Evolutionary conservation across 1,284 basidiomycete species (phyloP), one percentile per base, ranked within the genome.

Genomic region (Quambalaria eucalypti): DNA sequence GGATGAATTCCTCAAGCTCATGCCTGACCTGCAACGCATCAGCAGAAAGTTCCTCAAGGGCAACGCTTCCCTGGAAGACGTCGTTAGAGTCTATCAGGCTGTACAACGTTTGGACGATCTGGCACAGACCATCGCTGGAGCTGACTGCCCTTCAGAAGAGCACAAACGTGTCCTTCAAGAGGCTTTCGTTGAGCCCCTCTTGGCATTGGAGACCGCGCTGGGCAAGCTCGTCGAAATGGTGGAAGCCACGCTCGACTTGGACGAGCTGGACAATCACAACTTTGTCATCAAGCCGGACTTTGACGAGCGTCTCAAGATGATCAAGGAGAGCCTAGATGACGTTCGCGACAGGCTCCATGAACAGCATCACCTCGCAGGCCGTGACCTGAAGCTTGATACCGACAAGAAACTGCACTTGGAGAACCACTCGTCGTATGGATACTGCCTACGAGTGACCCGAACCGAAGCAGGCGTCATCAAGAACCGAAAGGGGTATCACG

Each of bases 331-430:
- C 66, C 79, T 98, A 9, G 78, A 81, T 30, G 79, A 82, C 56
- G 83, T 85, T 0, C 83, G 88, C 36, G 89, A 93, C 71, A 83
- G 83, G 1, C 78, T 99, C 16, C 90, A 98, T 65, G 80, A 81
- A 5, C 90, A 96, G 75, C 93, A 97, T 73, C 78, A 80, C 14
- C 71, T 80, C 2, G 86, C 85, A 0, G 88, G 87, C 6, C 77
- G 80, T 6, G 87, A 90, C 51, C 80, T 97, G 1, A 82, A 81
- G 3, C 73, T 98, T n/a, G 90, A 93, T 31, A 82, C 90, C 1
- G 89, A 95, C 73, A 95, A 96, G 79, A 97, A 97, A 78, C 79
- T 98, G 19, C 92, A 97, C 77, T 80, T 99, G 30, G 95, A 99
- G 78, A 93, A 95, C 69, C 89, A 87, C 59, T 82, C 83, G 56